Percentiles rank a stretch among this genome's conserved stretches.
Conservation (phyloP, 345 rosid species). For the Pseudoturritis turrita region DNA sequence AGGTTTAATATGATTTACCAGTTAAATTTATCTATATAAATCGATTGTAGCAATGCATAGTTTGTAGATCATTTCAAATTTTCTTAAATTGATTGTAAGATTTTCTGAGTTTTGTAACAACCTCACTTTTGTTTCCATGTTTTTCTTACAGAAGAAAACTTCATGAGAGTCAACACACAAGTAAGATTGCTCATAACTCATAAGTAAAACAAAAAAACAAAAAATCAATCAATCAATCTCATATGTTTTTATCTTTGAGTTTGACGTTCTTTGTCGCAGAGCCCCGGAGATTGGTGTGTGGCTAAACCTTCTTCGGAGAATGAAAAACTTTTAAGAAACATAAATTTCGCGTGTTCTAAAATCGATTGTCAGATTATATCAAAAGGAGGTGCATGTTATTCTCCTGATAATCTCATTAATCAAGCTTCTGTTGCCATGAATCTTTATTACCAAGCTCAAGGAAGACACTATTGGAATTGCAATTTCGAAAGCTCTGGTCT, state of each 20-base stretch:
- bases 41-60: not conserved
- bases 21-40: not conserved
- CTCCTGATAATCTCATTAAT: not conserved
- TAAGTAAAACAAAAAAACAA: not conserved
- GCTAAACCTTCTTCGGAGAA: not conserved
- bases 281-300: not conserved
- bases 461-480: slow-evolving; percentile 10
- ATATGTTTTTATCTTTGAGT: not conserved
- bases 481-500: slow-evolving; percentile 9
- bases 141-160: not conserved
- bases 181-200: not conserved
- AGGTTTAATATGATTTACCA: not conserved
- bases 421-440: slow-evolving; percentile 23
- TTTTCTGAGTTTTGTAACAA: not conserved
- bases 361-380: not conserved
- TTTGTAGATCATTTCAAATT: not conserved
- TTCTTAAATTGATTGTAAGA: not conserved
- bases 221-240: not conserved
- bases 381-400: slow-evolving; percentile 7
- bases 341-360: not conserved
- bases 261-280: not conserved
- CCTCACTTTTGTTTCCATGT: not conserved
- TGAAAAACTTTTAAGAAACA: not conserved
- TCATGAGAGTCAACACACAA: not conserved
- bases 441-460: slow-evolving; percentile 17